Base-by-base conservation (phyloP, 805 yeast genomes). In the Starmerella etchellsii region DNA sequence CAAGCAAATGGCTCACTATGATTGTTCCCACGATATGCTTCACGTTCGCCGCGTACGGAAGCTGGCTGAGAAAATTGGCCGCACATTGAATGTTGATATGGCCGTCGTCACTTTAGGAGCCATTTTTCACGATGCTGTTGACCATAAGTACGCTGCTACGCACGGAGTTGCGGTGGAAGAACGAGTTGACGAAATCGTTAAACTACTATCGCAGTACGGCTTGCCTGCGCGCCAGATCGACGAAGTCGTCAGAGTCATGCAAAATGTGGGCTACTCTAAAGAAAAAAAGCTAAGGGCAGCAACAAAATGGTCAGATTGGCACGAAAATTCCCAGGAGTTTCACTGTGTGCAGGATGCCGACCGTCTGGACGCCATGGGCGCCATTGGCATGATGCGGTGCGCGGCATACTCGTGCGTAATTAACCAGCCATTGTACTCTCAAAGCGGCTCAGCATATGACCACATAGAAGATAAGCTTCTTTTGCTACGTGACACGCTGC, bases 301-400 rank as follows among this genome's bases (percentile, higher is more conserved):
- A 9, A 55, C 53, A 27, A 19, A 36, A 13, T 54, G 61, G 61
- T 43, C 54, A 16, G 40, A 40, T 11, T 59, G 64, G 64, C 61
- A 56, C 41, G 46, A 55, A 14, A 46, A 37, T 4, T 54, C 58
- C 36, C 24, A 25, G 7, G 63, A 59, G 42, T 51, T 58, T 35
- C 60, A 56, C 31, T 57, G 62, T 41, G 63, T 60, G 8, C 58
- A 55, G 42, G 64, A 60, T 37, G 65, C 65, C 7, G 73, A 70
- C 60, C 34, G 59, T 20, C 46, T 61, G n/a, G 65, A 62, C 29
- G 64, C 65, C 5, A 57, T 60, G 39, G 65, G 65, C 15, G 58
- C 57, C 5, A 43, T 61, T 38, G 65, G 65, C 22, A 46, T 61
- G 26, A 50, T 60, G 30, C 48, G 65, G n/a, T 56, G 51, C 7